A percentile compares a stretch with the other conserved stretches of the same genome.
Conservation (phyloP, 177 flowering plant species). For the Tripterygium wilfordii region DNA sequence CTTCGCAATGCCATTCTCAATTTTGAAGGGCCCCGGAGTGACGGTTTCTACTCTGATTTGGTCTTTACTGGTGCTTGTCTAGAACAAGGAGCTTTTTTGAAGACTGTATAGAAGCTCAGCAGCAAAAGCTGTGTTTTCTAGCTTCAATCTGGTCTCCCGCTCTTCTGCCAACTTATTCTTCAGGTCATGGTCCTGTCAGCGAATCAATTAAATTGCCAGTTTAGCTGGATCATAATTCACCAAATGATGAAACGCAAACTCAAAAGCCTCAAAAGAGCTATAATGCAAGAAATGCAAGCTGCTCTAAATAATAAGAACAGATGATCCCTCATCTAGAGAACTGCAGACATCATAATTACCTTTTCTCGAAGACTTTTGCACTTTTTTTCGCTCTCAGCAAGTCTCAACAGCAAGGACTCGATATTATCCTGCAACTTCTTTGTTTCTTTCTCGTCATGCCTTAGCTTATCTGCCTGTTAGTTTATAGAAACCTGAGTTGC, state of each 20-base stretch:
- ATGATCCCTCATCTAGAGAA: background rate
- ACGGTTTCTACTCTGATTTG: constrained; percentile 54
- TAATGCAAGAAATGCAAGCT: no score
- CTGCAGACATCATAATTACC: no score
- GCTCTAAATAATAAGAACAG: background rate
- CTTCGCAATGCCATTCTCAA: constrained; percentile 59
- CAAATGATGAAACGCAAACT: background rate
- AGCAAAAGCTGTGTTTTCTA: constrained; percentile 56
- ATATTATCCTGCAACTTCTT: constrained; percentile 71
- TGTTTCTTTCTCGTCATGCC: constrained; percentile 83
- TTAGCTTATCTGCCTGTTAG: constrained; percentile 86
- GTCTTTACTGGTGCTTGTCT: constrained; percentile 29
- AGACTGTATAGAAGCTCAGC: constrained; percentile 38
- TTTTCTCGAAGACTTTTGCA: constrained; percentile 80
- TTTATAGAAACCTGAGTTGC: background rate
- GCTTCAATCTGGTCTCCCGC: constrained; percentile 68
- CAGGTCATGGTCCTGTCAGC: constrained; percentile 62
- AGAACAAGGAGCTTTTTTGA: constrained; percentile 14
- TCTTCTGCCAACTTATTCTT: constrained; percentile 81
- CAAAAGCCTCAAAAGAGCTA: background rate
- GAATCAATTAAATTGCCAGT: background rate
- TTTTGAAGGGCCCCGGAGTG: constrained; percentile 55
- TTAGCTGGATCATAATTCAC: background rate
- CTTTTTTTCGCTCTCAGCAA: constrained; percentile 68
- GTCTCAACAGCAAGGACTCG: constrained; percentile 69